Base-by-base conservation (phyloP, 2,329 filamentous ascomycete genomes). In the Colletotrichum ledebouriae region DNA sequence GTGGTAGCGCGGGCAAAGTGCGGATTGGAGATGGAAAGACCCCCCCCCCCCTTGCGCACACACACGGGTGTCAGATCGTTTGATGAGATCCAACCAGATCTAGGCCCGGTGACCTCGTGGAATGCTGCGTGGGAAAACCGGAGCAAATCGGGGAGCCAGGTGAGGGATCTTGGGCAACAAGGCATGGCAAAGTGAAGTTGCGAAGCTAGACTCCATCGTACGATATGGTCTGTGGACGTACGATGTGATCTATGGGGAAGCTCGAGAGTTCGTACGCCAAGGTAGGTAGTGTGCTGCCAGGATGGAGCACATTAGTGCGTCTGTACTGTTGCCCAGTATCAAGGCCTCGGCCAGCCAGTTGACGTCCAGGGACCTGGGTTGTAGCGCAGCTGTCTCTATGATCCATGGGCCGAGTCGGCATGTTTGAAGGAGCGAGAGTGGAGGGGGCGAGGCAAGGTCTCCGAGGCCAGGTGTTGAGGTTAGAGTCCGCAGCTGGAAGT, bases 41-140 rank as follows among this genome's bases (percentile, higher is more conserved):
- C 53, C 37, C 59, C 59, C 53, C 37, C 59, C 55, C 47, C 65
- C 65, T 64, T 68, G 65, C 47, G 55, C 59, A 63, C 22, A 63
- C 60, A 63, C 52, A 63, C 60, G 60, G 60, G 65, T 68, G 65
- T 68, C 53, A 68, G 65, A 68, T 68, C 65, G 53, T 68, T 64
- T 68, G 60, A 64, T 68, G 60, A 68, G 60, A 68, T 68, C 65
- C 60, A 68, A 68, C 65, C 60, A 64, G 65, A 64, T 68, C 65
- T 42, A 13, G 47, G 61, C 41, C 65, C 55, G 44, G 65, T 68
- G 60, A 64, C 65, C 22, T 64, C 47, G 53, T 59, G 65, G 65
- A 59, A 59, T 64, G 60, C 7, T 41, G 46, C 17, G 44, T 41
- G 34, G 60, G 41, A 39, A 64, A 64, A 53, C 53, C 60, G 53